phyloP scores from a whole-genome alignment of 164 flowering plant species.

The Tinospora cordifolia region DNA sequence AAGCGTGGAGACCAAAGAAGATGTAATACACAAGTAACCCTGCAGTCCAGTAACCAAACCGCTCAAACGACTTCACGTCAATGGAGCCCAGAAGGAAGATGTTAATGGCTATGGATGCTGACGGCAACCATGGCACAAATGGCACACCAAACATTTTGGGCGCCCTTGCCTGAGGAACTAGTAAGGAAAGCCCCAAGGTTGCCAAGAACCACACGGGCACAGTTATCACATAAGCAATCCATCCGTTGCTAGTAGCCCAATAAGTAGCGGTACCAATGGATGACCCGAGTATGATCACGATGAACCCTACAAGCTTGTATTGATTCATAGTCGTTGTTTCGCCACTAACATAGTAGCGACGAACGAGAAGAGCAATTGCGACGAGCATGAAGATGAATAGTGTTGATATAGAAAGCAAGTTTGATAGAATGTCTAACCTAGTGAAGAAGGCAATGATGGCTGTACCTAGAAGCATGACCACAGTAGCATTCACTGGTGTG shows the following conservation, averaged over 20 bases:
- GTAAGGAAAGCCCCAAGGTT: constrained; percentile 25
- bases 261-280: constrained; percentile 33
- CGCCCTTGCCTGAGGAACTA: constrained; percentile 38
- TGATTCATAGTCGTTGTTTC: constrained; percentile 30
- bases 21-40: constrained; percentile 40
- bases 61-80: constrained; percentile 28
- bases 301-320: constrained; percentile 31
- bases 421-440: constrained; percentile 36
- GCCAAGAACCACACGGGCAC: constrained; percentile 40
- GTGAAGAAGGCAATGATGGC: constrained; percentile 60
- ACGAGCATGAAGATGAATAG: constrained; percentile 63
- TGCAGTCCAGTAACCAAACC: constrained; percentile 43
- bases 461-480: constrained; percentile 39
- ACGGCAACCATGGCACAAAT: constrained; percentile 58
- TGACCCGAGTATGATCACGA: constrained; percentile 36
- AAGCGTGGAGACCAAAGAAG: constrained; percentile 42
- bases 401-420: constrained; percentile 63
- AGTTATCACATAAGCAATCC: constrained; percentile 36
- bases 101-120: constrained; percentile 43
- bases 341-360: constrained; percentile 48
- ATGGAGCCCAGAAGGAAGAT: constrained; percentile 52
- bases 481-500: constrained; percentile 63
- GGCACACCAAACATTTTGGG: constrained; percentile 53
- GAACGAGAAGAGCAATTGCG: constrained; percentile 51
- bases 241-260: constrained; percentile 37